phyloP scores from a whole-genome alignment of 306 rosid species.

The Corylus avellana region DNA sequence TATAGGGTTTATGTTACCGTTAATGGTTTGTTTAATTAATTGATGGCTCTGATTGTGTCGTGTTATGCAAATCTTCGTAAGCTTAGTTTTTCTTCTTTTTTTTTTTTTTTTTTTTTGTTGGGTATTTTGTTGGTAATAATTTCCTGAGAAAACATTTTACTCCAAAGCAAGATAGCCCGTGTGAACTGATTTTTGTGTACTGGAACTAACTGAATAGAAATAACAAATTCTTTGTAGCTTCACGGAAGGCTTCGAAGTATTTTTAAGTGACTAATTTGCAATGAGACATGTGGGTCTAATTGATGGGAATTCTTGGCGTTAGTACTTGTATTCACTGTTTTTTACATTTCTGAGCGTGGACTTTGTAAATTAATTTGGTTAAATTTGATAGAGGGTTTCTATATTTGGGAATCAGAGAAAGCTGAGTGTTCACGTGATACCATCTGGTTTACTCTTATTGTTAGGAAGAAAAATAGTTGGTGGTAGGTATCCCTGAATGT shows the following conservation, averaged over 20 bases:
- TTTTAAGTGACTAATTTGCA: background rate
- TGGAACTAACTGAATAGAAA: background rate
- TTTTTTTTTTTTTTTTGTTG: background rate
- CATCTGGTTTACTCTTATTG: background rate
- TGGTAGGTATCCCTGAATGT: background rate
- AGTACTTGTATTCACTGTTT: background rate
- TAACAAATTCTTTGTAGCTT: background rate
- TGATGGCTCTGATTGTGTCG: background rate
- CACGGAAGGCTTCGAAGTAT: background rate
- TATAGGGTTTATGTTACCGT: slow-evolving; percentile 1
- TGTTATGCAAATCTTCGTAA: background rate
- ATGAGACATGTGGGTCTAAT: background rate
- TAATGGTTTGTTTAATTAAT: background rate
- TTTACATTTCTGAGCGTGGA: background rate
- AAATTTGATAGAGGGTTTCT: background rate
- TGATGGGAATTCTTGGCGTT: background rate
- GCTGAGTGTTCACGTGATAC: background rate
- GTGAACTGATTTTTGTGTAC: background rate
- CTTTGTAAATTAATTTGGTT: background rate
- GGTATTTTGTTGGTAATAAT: background rate
- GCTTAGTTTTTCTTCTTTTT: background rate
- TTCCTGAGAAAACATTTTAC: background rate
- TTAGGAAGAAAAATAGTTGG: background rate
- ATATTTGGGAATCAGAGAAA: background rate
- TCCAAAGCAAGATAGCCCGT: background rate